Evolutionary conservation across 2,329 filamentous ascomycete genomes (phyloP).

Genomic region (Neofusicoccum sp.): DNA sequence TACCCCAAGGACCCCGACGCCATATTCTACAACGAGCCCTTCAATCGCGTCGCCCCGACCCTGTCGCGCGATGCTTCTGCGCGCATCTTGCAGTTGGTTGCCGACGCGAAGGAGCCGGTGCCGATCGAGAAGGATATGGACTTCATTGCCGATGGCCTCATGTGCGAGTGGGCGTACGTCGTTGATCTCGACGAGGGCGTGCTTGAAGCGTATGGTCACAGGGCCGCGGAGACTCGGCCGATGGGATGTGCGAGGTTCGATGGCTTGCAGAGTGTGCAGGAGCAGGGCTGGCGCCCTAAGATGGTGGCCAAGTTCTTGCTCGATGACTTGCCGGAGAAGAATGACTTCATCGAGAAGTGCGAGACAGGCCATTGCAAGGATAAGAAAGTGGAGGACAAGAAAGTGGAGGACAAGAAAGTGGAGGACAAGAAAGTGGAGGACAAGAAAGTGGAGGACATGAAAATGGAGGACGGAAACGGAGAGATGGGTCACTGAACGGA

Average conservation of each 20-base stretch:
- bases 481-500: no score
- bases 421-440: no score
- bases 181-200: neutral
- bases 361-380: neutral
- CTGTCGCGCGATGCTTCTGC: neutral
- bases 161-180: neutral
- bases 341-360: neutral
- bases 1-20: no score
- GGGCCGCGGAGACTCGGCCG: neutral
- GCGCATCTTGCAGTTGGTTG: neutral
- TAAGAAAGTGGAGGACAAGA: no score
- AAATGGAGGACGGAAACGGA: no score
- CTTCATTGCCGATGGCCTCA: neutral
- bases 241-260: neutral
- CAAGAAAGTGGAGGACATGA: no score
- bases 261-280: neutral
- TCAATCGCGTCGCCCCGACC: no score
- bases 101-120: neutral
- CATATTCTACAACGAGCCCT: no score
- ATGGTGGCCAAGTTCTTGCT: neutral
- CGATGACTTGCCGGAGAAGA: neutral
- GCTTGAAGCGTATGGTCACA: neutral
- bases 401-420: no score
- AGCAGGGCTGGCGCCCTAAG: neutral
- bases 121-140: neutral